Evolutionary conservation across 1,284 basidiomycete species (phyloP).

Genomic region (Pseudozyma tsukubaensis): DNA sequence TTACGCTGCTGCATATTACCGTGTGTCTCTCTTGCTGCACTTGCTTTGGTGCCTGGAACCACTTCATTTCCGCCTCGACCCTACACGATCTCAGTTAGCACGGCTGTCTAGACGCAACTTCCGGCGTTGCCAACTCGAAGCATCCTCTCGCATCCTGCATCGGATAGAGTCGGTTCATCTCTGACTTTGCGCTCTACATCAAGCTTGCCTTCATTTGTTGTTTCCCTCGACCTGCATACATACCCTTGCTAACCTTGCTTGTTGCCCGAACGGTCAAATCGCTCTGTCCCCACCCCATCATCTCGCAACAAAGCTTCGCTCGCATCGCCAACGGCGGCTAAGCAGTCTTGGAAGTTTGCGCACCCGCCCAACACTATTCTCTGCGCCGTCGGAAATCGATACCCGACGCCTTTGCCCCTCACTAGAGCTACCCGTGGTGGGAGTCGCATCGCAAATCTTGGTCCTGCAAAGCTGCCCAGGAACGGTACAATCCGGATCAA

Average conservation of each 20-base stretch:
- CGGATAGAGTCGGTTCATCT: slow-evolving; percentile 30
- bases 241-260: slow-evolving; percentile 44
- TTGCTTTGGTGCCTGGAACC: slow-evolving; percentile 7
- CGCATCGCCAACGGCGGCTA: slow-evolving; percentile 34
- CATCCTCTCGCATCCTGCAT: slow-evolving; percentile 9
- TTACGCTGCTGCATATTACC: not conserved
- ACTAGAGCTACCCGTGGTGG: slow-evolving; percentile 4
- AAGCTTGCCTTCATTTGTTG: slow-evolving; percentile 20
- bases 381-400: slow-evolving; percentile 28
- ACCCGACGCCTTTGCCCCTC: slow-evolving; percentile 6
- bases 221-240: slow-evolving; percentile 35
- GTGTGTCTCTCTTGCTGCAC: not conserved
- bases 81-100: not conserved
- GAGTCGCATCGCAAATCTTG: slow-evolving; percentile 1
- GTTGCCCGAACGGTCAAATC: slow-evolving; percentile 36
- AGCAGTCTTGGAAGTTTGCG: slow-evolving; percentile 5
- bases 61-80: slow-evolving; percentile 13
- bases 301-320: slow-evolving; percentile 19
- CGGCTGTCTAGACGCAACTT: slow-evolving; percentile 34
- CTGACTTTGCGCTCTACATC: not conserved
- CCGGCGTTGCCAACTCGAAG: slow-evolving; percentile 18
- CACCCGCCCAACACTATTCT: slow-evolving; percentile 1
- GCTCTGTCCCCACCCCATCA: slow-evolving; percentile 21
- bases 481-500: slow-evolving; percentile 16
- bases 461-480: not conserved